Conservation (phyloP, 2,329 filamentous ascomycete genomes). For the Ophiosphaerella narmari region DNA sequence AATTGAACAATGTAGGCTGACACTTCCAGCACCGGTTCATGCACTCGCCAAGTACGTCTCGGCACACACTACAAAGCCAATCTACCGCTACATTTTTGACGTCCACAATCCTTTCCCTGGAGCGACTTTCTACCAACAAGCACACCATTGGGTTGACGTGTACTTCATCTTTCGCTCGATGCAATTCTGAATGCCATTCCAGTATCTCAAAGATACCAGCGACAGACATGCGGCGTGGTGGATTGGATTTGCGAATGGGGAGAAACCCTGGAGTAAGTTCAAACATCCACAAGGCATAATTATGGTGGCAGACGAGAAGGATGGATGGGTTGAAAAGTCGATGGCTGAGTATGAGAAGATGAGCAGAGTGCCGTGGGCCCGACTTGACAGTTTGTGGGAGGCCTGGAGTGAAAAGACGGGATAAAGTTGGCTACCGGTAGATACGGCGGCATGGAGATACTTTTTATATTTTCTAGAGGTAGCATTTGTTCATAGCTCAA, state of each 20-base stretch:
- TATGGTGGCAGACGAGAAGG: slow-evolving; percentile 28
- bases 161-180: slow-evolving; percentile 32
- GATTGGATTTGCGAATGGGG: slow-evolving; percentile 26
- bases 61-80: slow-evolving; percentile 13
- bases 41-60: slow-evolving; percentile 12
- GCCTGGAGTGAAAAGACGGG: slow-evolving; percentile 16
- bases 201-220: slow-evolving; percentile 23
- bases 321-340: slow-evolving; percentile 25
- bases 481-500: slow-evolving; percentile 6
- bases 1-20: neutral
- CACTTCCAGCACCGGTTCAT: slow-evolving; percentile 20
- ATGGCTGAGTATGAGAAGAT: slow-evolving; percentile 17
- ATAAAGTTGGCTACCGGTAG: slow-evolving; percentile 10
- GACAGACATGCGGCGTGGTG: slow-evolving; percentile 26
- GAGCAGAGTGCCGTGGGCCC: slow-evolving; percentile 11
- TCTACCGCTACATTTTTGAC: slow-evolving; percentile 36
- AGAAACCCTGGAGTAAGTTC: slow-evolving; percentile 23
- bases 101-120: slow-evolving; percentile 33
- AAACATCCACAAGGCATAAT: slow-evolving; percentile 12
- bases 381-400: slow-evolving; percentile 18
- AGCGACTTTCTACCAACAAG: slow-evolving; percentile 16
- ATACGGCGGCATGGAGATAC: slow-evolving; percentile 6
- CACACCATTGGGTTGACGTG: slow-evolving; percentile 38
- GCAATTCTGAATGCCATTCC: slow-evolving; percentile 21
- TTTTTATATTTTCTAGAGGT: no score